Base-by-base conservation (phyloP, 352 stramenopile species). In the Globisporangium takayamanum region DNA sequence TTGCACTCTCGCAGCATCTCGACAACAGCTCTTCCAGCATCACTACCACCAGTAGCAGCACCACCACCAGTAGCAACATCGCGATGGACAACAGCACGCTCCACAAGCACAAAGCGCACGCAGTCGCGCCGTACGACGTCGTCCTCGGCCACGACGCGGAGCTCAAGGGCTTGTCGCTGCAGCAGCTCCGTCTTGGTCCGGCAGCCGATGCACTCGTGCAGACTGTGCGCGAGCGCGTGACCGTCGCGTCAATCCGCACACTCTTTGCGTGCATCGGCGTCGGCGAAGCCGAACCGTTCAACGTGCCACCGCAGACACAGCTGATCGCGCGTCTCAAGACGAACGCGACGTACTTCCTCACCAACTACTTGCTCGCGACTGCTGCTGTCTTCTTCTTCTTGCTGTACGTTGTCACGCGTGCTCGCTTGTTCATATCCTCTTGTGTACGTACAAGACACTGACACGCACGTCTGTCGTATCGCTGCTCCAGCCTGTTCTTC, bases 281-380 rank as follows among this genome's bases (percentile, higher is more conserved):
- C 14, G 79, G 81, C 54, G 81, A 92, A 53, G 69, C 66, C 39
- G 55, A 71, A 55, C 79, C 81, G 36, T 88, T 89, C 67, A 83
- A 69, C 14, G 12, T 87, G 54, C 79, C 79, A 12, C 64, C 69
- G 25, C 70, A 80, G 57, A 62, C 70, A 18, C 70, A 80, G 51
- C 73, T 78, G 54, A 26, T 80, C 44, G 36, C 57, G 63, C 79
- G 79, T n/a, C 70, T 92, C 60, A 78, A 76, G 60, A 78, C 69
- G 30, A 92, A 92, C 73, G 68, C 67, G 56, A 73, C 74, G 63
- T 92, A 76, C 62, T 92, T 88, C 53, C 57, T 89, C 57, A 81
- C 76, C 65, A 92, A 92, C 63, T 92, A 92, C 53, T 22, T 92
- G 55, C 52, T 64, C 20, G 36, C 51, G 37, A 56, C 51, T 16